phyloP scores from a whole-genome alignment of 768 basidiomycete species.

The Termitomyces sp. region DNA sequence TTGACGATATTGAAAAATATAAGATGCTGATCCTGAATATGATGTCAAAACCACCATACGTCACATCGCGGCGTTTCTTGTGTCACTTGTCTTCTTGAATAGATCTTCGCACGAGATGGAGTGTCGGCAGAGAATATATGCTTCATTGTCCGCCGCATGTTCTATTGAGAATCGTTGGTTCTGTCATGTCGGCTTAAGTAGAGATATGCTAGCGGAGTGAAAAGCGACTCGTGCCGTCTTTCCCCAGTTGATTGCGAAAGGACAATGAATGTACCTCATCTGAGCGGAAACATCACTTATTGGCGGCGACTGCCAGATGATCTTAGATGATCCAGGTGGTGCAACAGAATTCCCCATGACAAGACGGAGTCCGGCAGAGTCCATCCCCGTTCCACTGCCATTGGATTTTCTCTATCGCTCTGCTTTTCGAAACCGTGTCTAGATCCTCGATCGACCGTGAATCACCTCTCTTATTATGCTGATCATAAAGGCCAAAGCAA shows the following conservation, averaged over 20 bases:
- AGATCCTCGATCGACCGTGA: too few species aligned
- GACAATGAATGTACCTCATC: not conserved
- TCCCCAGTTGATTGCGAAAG: too few species aligned
- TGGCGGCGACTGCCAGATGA: not conserved
- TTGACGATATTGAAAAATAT: not conserved
- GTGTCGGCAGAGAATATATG: not conserved
- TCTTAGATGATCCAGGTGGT: not conserved
- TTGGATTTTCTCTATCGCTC: too few species aligned
- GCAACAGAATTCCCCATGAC: not conserved
- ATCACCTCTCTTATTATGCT: too few species aligned
- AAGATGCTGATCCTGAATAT: not conserved
- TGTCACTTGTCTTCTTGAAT: not conserved
- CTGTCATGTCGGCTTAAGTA: too few species aligned
- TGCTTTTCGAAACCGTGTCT: too few species aligned
- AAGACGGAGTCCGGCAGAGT: not conserved
- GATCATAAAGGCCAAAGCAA: too few species aligned
- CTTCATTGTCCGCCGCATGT: not conserved
- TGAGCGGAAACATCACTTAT: not conserved
- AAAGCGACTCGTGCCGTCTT: not conserved
- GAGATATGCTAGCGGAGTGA: not conserved
- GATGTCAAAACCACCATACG: not conserved
- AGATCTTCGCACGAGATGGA: not conserved
- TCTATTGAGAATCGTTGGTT: not conserved
- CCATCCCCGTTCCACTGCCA: too few species aligned
- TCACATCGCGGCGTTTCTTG: not conserved